Conservation (phyloP, 2,329 filamentous ascomycete species). For the Chalara sp. region DNA sequence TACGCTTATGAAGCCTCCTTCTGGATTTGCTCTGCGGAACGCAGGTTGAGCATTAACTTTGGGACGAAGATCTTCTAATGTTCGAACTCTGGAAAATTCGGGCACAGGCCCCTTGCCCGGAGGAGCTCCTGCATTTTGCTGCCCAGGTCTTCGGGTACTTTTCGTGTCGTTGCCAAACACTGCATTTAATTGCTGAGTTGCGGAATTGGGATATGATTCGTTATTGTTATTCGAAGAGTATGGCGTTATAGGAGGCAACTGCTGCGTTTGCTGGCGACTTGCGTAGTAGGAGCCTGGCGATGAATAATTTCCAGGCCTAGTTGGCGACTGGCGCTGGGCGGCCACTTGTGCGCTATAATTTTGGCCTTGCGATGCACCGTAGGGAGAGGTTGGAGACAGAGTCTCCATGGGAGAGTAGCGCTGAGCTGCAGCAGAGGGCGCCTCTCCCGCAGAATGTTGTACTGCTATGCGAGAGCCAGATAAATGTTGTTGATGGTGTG, state of each 20-base stretch:
- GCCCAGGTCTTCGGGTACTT: constrained; percentile 48
- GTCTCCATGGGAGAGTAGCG: constrained; percentile 96
- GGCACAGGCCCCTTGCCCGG: constrained; percentile 66
- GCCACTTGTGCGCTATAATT: constrained; percentile 39
- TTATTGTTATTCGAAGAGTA: constrained; percentile 58
- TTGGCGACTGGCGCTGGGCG: constrained; percentile 70
- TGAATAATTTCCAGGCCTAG: constrained; percentile 56
- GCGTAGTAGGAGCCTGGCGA: constrained; percentile 52
- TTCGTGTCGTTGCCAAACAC: constrained; percentile 52
- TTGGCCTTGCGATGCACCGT: constrained; percentile 54
- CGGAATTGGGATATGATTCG: constrained; percentile 65
- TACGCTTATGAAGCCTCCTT: constrained; percentile 97
- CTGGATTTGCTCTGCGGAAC: constrained; percentile 88
- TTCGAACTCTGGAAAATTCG: constrained; percentile 75
- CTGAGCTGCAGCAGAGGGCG: constrained; percentile 70
- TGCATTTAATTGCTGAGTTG: constrained; percentile 64
- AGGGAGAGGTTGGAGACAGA: constrained; percentile 73
- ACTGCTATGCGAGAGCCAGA: constrained; percentile 46
- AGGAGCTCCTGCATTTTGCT: constrained; percentile 36
- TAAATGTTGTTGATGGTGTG: constrained; percentile 69
- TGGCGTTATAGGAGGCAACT: constrained; percentile 67
- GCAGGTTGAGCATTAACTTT: constrained; percentile 82
- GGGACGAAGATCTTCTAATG: constrained; percentile 67
- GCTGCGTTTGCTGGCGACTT: constrained; percentile 42
- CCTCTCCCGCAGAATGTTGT: constrained; percentile 65